Base-by-base conservation (phyloP, 176 grass and related monocot genomes). In the Oryza nivara region DNA sequence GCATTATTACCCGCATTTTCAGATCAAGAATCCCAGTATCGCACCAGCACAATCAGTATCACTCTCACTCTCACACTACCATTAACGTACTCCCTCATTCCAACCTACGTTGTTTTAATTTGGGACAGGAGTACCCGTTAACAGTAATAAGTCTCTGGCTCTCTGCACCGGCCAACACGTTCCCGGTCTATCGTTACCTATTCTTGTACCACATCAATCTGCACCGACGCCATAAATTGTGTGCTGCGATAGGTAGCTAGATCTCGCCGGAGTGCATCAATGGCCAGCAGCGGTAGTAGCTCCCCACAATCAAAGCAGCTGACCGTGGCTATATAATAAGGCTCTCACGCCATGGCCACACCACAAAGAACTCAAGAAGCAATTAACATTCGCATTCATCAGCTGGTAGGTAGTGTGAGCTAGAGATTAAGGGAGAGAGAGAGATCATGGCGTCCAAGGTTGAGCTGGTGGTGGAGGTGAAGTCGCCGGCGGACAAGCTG, bases 401-500 rank as follows among this genome's bases (percentile, higher is more conserved):
- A 36, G 3, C 35, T 4, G 15, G 4, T 38, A 41, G 30, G 12
- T 30, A 49, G 30, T 32, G 41, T 5, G 48, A 51, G 46, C 2
- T 72, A 14, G 35, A 36, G 35, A 36, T 72, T 9, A 43, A 36
- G 54, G 3, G 40, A 49, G 26, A 20, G 26, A 20, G 26, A 35
- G 11, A 16, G 83, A 75, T 19, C 70, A 97, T 97, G 94, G 92
- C 88, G 19, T 77, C 91, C 86, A 94, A 92, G 92, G 79, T 56
- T 30, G 92, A 90, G 80, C 67, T 93, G 77, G 83, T 85, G 63
- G 82, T 88, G 73, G 91, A 88, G 87, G 82, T 92, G 79, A 95
- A 93, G 86, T 93, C 96, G 44, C 36, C 89, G 22, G 85, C 89
- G 4, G 93, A 92, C 36, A 98, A 90, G 83, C 71, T 98, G 49